Evolutionary conservation across 2,329 filamentous ascomycete genomes (phyloP), one percentile per base, ranked within the genome.

Genomic region (Hypoxylon sp.): DNA sequence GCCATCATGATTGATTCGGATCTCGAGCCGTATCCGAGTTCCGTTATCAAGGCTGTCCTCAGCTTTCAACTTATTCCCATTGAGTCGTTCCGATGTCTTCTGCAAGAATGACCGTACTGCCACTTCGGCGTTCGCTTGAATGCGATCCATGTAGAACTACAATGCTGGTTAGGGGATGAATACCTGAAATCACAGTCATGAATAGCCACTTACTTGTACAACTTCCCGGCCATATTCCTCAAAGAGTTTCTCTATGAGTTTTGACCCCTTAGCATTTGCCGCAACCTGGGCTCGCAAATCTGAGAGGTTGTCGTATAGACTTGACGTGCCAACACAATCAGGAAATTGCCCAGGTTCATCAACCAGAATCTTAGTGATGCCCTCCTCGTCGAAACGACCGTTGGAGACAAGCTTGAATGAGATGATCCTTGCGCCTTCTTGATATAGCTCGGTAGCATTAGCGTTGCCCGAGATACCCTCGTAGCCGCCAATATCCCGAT

Each of bases 41-140:
- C 74, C 73, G 32, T 93, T 90, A 71, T 93, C 91, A 89, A 93
- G 92, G 78, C 87, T 91, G 70, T 93, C 91, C 3, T 87, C 80
- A 0, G 91, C 90, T 9, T 84, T 84, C 2, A 93, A 80, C 44
- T 89, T 86, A 12, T 60, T 87, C 18, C 57, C 63, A 68, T 26
- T 72, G 68, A 44, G 90, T 84, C 60, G 86, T 82, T 0, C 88
- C 71, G 32, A 77, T 28, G 51, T 58, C 33, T 48, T 70, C 70
- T 56, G 76, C 59, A 71, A 32, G 16, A 78, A 65, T 16, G 49
- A 52, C 14, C 78, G 73, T 1, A 79, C 77, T 0, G 77, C 76
- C 2, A 68, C 49, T 56, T 82, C 80, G 11, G 80, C 80, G 18
- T 79, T 81, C 32, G 73, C 69, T 63, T 80, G 79, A 48, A 81